Conservation (phyloP, 345 rosid species). For the Eucalyptus virginea region DNA sequence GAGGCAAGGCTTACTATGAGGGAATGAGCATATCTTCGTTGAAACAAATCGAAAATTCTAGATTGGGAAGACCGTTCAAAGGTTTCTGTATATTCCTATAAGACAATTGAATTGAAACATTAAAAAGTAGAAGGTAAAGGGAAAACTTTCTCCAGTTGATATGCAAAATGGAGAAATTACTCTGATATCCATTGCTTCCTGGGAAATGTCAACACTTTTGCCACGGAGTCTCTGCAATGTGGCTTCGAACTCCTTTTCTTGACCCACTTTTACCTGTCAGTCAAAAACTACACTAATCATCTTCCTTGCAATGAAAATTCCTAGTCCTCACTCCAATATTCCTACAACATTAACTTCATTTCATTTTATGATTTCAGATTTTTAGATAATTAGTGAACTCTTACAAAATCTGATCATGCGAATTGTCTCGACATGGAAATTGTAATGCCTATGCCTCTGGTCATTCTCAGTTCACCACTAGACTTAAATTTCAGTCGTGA, state of each 20-base stretch:
- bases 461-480: not conserved
- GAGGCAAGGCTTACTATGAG: conserved; percentile 5
- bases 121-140: not conserved
- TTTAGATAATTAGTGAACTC: not conserved
- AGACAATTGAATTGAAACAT: not conserved
- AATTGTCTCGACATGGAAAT: not conserved
- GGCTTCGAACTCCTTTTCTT: conserved; percentile 20
- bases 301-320: not conserved
- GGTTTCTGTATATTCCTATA: conserved; percentile 15
- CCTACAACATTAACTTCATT: not conserved
- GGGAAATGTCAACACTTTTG: conserved; percentile 18
- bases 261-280: conserved; percentile 26
- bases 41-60: conserved; percentile 20
- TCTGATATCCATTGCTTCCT: conserved; percentile 32
- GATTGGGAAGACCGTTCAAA: conserved; percentile 4
- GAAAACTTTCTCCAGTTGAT: not conserved
- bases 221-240: conserved; percentile 35
- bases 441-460: not conserved
- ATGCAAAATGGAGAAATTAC: not conserved
- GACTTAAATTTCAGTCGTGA: not conserved
- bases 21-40: conserved; percentile 19
- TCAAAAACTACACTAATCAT: not conserved
- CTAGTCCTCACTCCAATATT: not conserved
- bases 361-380: not conserved
- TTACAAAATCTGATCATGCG: not conserved